Evolutionary conservation across 2,329 filamentous ascomycete genomes (phyloP).

Genomic region (Rhinocladiella similis): DNA sequence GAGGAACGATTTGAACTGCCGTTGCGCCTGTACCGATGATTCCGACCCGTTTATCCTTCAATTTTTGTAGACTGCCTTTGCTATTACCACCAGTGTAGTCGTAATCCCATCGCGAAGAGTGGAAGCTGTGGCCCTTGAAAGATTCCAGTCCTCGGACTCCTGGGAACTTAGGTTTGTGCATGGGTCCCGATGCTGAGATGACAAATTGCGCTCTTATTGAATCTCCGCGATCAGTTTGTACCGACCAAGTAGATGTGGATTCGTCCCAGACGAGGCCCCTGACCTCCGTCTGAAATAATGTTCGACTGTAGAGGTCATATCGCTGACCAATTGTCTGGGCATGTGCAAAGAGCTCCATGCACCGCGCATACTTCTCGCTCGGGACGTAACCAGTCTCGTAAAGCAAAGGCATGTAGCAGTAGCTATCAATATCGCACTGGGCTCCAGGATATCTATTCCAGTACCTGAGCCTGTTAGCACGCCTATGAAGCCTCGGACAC

Average conservation of each 20-base stretch:
- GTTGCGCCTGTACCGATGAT: constrained; percentile 24
- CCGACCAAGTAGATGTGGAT: constrained; percentile 34
- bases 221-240: constrained; percentile 31
- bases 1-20: constrained; percentile 18
- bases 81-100: constrained; percentile 39
- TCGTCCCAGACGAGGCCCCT: constrained; percentile 12
- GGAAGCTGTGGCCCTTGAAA: constrained; percentile 31
- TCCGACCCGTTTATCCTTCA: constrained; percentile 17
- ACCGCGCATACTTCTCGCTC: constrained; percentile 12
- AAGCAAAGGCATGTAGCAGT: constrained; percentile 23
- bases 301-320: constrained; percentile 6
- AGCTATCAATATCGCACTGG: constrained; percentile 60
- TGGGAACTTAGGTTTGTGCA: constrained; percentile 52
- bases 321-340: constrained; percentile 5
- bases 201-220: constrained; percentile 41
- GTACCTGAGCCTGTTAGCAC: constrained; percentile 21
- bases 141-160: constrained; percentile 25
- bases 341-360: constrained; percentile 8
- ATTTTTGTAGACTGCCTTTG: constrained; percentile 40
- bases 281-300: constrained; percentile 17
- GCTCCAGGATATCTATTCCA: constrained; percentile 31
- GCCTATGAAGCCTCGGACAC: background rate
- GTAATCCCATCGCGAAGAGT: constrained; percentile 39
- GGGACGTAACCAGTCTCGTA: constrained; percentile 21
- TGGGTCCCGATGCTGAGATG: constrained; percentile 42